These are phyloP conservation scores for Cytospora leucostoma DNA, from an alignment of 2,329 filamentous ascomycete species.

Conservation along the genomic window DNA sequence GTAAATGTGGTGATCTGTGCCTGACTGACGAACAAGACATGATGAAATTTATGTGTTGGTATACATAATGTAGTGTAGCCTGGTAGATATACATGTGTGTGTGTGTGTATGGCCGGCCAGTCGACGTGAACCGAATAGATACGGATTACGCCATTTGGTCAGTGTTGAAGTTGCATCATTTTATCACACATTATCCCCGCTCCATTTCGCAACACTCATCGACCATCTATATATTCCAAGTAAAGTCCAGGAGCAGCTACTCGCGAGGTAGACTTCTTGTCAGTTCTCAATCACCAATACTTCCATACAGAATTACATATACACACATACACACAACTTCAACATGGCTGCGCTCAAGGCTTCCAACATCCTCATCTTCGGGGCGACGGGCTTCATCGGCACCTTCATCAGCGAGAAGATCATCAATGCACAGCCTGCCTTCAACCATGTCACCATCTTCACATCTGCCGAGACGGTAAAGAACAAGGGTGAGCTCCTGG, in stretches of 20 bases:
- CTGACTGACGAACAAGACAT: no score
- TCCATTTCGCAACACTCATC: neutral
- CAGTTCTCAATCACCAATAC: neutral
- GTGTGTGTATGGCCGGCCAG: no score
- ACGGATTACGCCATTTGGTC: neutral
- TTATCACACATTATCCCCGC: neutral
- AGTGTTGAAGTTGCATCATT: neutral
- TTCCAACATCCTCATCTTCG: conserved; percentile 40
- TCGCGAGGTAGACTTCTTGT: no score
- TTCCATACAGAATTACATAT: neutral
- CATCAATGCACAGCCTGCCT: conserved; percentile 38
- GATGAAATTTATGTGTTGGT: no score
- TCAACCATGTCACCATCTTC: conserved; percentile 41
- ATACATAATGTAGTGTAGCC: no score
- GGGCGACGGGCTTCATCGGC: conserved; percentile 46
- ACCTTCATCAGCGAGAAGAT: conserved; percentile 44
- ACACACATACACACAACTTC: neutral
- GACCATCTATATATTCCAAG: no score
- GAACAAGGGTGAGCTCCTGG: conserved; percentile 51
- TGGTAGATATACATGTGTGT: no score
- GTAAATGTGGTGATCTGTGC: no score
- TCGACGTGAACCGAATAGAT: no score
- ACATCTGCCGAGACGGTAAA: conserved; percentile 51
- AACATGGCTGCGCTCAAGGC: conserved; percentile 28
- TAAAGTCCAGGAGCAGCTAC: no score